Evolutionary conservation across 1,284 basidiomycete species (phyloP).

Genomic region (Irpex sp.): DNA sequence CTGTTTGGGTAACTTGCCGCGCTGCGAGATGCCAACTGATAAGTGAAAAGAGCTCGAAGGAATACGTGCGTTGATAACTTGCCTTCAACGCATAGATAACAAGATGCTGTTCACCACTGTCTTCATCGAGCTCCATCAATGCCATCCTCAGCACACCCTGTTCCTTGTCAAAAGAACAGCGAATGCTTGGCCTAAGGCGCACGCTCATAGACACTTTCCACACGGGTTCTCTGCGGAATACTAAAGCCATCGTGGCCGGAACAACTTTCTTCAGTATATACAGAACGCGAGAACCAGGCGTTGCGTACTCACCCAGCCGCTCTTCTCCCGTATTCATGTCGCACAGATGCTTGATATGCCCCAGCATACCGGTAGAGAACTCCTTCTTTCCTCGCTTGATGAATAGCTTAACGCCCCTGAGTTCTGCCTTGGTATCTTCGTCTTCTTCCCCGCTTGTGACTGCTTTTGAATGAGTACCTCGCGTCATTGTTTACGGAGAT

Average conservation of each 20-base stretch:
- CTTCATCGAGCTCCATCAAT: conserved; percentile 43
- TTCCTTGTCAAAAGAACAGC: conserved; percentile 51
- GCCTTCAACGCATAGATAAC: conserved; percentile 42
- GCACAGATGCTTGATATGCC: conserved; percentile 54
- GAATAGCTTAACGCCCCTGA: conserved; percentile 58
- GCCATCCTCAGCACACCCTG: conserved; percentile 53
- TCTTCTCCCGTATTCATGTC: conserved; percentile 37
- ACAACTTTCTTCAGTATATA: neutral
- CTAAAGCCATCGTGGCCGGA: conserved; percentile 26
- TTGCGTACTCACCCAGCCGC: conserved; percentile 39
- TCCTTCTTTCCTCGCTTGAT: conserved; percentile 55
- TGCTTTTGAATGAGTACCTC: conserved; percentile 15
- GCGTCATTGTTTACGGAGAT: neutral
- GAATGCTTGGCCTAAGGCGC: conserved; percentile 45
- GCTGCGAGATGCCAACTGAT: conserved; percentile 7
- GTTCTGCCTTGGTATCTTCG: conserved; percentile 49
- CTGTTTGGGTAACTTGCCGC: conserved; percentile 21
- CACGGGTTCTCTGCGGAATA: conserved; percentile 64
- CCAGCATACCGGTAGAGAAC: conserved; percentile 58
- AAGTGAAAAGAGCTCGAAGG: neutral
- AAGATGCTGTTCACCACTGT: conserved; percentile 19
- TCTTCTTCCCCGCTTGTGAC: conserved; percentile 61
- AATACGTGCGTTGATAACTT: conserved; percentile 1
- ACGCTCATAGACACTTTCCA: conserved; percentile 68
- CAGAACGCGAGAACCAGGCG: neutral